A percentile compares a stretch with the other conserved stretches of the same genome.
Evolutionary conservation across 139 green algal species (phyloP).

Genomic region (Tetradesmus obliquus): DNA sequence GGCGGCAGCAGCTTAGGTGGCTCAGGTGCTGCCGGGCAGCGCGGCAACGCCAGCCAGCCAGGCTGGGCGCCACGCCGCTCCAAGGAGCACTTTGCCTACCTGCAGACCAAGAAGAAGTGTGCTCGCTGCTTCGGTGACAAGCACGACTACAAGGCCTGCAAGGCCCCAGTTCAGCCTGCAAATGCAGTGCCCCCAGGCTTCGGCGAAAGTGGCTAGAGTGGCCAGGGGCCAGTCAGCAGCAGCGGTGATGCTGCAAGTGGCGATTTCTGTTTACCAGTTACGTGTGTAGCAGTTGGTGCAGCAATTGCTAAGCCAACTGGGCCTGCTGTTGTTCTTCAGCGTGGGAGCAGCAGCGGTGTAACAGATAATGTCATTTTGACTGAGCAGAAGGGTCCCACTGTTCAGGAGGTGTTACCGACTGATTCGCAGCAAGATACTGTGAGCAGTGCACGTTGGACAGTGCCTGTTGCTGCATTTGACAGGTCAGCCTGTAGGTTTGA

Average conservation of each 20-base stretch:
- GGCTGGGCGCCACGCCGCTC: no score
- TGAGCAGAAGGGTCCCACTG: not conserved
- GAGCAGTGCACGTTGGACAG: not conserved
- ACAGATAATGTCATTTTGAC: not conserved
- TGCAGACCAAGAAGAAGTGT: not conserved
- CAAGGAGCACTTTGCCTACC: not conserved
- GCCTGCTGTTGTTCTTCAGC: not conserved
- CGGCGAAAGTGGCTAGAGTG: not conserved
- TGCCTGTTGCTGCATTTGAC: not conserved
- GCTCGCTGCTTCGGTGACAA: not conserved
- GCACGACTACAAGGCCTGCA: not conserved
- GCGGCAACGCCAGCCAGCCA: not conserved
- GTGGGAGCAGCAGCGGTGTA: conserved; percentile 9
- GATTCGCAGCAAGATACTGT: not conserved
- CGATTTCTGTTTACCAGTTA: not conserved
- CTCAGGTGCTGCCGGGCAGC: not conserved
- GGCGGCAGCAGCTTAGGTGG: no score
- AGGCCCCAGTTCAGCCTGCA: not conserved
- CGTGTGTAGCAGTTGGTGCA: not conserved
- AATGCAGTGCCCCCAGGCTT: not conserved
- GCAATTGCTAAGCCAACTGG: not conserved
- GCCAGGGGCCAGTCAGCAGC: not conserved
- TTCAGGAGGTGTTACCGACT: not conserved
- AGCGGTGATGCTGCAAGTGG: not conserved
- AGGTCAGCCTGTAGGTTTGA: not conserved